A percentile compares a stretch with the other conserved stretches of the same genome.
Conservation (phyloP, 331 rosid genomes). For the Erythrophleum ivorense region DNA sequence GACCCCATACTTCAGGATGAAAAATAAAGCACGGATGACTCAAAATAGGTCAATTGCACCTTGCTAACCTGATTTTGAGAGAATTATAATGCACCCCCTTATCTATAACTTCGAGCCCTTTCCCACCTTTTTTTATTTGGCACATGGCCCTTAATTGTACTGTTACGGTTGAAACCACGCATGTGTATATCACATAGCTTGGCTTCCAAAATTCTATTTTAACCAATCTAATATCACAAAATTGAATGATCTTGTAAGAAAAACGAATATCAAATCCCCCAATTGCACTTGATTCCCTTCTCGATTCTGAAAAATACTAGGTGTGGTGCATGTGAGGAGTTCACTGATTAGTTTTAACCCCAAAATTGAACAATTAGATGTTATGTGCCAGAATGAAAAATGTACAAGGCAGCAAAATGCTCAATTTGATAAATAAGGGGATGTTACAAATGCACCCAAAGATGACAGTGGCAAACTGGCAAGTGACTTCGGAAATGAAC, state of each 20-base stretch:
- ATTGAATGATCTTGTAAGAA: conserved; percentile 1
- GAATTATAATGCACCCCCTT: conserved; percentile 1
- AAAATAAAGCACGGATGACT: background rate
- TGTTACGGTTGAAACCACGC: background rate
- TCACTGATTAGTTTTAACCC: background rate
- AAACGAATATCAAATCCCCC: background rate
- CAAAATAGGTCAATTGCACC: background rate
- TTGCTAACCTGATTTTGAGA: conserved; percentile 6
- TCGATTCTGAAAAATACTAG: background rate
- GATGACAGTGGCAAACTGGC: background rate
- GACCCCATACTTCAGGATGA: conserved; percentile 10
- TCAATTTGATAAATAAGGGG: background rate
- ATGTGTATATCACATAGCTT: background rate
- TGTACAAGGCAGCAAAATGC: background rate
- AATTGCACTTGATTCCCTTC: background rate
- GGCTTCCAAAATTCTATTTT: background rate
- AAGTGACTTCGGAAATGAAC: background rate
- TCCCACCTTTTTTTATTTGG: background rate
- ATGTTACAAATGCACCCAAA: background rate
- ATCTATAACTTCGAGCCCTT: background rate
- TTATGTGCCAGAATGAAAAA: background rate
- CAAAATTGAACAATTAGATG: background rate
- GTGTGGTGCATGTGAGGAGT: background rate
- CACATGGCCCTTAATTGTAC: background rate
- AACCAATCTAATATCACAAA: background rate